A percentile compares a stretch with the other conserved stretches of the same genome.
Evolutionary conservation across 108 stramenopile genomes (phyloP).

Genomic region (Epithemia pelagica): DNA sequence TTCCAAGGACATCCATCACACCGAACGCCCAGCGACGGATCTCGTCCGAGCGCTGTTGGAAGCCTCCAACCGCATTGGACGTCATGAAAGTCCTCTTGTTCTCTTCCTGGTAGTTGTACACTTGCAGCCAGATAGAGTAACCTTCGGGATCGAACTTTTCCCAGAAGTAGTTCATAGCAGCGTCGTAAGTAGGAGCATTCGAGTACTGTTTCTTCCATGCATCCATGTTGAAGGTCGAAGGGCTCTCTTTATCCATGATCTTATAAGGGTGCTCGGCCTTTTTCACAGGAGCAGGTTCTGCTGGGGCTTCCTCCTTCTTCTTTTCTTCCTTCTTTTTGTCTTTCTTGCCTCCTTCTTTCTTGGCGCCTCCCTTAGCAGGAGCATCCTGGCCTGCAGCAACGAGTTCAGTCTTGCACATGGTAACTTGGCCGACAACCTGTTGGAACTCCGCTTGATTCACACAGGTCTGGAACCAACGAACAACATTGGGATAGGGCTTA

Average conservation of each 20-base stretch:
- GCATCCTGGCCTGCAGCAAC: constrained; percentile 21
- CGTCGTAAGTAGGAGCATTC: constrained; percentile 53
- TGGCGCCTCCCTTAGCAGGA: not conserved
- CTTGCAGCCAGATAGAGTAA: constrained; percentile 55
- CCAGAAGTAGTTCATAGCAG: constrained; percentile 69
- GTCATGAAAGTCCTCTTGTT: constrained; percentile 66
- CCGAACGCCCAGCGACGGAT: constrained; percentile 77
- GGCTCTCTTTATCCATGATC: constrained; percentile 52
- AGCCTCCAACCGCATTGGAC: constrained; percentile 65
- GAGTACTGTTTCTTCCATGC: constrained; percentile 70
- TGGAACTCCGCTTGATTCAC: constrained; percentile 80
- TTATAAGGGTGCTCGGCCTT: constrained; percentile 60
- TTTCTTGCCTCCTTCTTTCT: not conserved
- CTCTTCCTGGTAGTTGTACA: constrained; percentile 79
- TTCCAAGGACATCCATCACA: constrained; percentile 64
- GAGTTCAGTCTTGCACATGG: constrained; percentile 56
- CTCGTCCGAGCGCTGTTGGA: constrained; percentile 71
- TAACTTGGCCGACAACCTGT: constrained; percentile 76
- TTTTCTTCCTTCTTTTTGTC: constrained; percentile 23
- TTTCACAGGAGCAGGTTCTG: constrained; percentile 24
- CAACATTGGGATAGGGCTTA: constrained; percentile 54
- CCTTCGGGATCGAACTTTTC: constrained; percentile 57
- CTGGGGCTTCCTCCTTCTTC: constrained; percentile 38
- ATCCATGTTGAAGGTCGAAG: constrained; percentile 46
- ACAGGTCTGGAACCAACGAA: constrained; percentile 78